Base-by-base conservation (phyloP, 768 basidiomycete genomes). In the Mycena vulgaris region DNA sequence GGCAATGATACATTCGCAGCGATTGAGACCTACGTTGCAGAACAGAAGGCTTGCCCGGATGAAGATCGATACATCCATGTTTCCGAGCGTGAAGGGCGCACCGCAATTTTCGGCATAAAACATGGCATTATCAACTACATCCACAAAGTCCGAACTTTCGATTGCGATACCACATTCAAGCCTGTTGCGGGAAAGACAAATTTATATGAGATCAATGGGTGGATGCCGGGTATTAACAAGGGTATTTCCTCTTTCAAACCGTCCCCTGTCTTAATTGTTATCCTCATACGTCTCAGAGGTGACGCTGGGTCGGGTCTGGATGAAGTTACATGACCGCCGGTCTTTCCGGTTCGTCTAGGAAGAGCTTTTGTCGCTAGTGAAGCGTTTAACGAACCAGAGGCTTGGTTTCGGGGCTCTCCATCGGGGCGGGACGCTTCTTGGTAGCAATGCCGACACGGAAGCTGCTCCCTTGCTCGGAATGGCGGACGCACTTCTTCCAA, bases 131-230 rank as follows among this genome's bases (percentile, higher is more conserved):
- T 68, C 23, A 49, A 51, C n/a, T 28, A 55, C 14, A 56, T 68
- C 17, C 59, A 63, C 23, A 42, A 63, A 27, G 39, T 68, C 23
- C 59, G 67, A 23, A 37, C 67, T 45, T 49, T 68, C 28, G 67
- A 68, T 35, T 53, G 49, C 30, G 67, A 68, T 39, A 62, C 67
- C 8, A 55, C 59, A 17, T 68, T 62, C 60, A 68, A 68, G 42
- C 67, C 67, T 21, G 67, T 68, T 25, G 55, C 25, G 2, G 60
- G 60, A 2, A 57, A 62, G 27, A 51, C 30, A 11, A 33, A 66
- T 11, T 25, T 66, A 16, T 66, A 31, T 31, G 65, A 66, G n/a
- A n/a, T n/a, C n/a, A n/a, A n/a, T n/a, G n/a, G n/a, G n/a, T n/a
- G n/a, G n/a, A n/a, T n/a, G n/a, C n/a, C 66, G 27, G 52, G 27